Evolutionary conservation across 2,329 filamentous ascomycete species (phyloP).

Genomic region (Calonectria honghensis): DNA sequence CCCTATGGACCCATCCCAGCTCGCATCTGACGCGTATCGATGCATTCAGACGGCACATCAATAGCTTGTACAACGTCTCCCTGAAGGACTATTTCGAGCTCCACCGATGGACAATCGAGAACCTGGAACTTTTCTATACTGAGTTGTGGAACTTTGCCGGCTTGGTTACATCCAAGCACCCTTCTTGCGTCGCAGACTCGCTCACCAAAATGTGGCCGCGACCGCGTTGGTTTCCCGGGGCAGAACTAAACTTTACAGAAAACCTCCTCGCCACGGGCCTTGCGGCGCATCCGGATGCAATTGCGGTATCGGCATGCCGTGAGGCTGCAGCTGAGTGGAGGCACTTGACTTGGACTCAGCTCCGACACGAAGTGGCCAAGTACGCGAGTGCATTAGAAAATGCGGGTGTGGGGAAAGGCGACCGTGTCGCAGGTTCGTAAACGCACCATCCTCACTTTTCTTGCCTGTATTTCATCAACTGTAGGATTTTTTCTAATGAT

Average conservation of each 20-base stretch:
- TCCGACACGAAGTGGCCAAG: constrained; percentile 5
- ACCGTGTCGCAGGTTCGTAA: constrained; percentile 10
- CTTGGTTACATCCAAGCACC: not conserved
- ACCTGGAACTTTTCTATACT: not conserved
- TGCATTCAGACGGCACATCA: not conserved
- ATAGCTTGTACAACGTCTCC: not conserved
- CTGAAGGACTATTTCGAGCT: not conserved
- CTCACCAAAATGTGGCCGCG: constrained; percentile 4
- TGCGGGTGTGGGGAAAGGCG: constrained; percentile 10
- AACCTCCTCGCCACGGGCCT: constrained; percentile 1
- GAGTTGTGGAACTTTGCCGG: not conserved
- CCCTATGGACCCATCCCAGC: not conserved
- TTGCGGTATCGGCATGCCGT: constrained; percentile 4
- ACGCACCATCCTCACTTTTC: not conserved
- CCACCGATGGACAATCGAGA: not conserved
- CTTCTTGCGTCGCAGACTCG: not conserved
- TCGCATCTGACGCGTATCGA: constrained; percentile 5
- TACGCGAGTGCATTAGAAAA: not conserved
- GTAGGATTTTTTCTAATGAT: too few species aligned
- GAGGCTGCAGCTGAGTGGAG: constrained; percentile 4
- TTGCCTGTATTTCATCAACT: too few species aligned
- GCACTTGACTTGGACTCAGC: not conserved
- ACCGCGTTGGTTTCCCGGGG: constrained; percentile 1
- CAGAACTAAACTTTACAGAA: constrained; percentile 13
- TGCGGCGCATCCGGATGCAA: constrained; percentile 1